Evolutionary conservation across 768 basidiomycete species (phyloP).

Genomic region (Rhizopogon rudus): DNA sequence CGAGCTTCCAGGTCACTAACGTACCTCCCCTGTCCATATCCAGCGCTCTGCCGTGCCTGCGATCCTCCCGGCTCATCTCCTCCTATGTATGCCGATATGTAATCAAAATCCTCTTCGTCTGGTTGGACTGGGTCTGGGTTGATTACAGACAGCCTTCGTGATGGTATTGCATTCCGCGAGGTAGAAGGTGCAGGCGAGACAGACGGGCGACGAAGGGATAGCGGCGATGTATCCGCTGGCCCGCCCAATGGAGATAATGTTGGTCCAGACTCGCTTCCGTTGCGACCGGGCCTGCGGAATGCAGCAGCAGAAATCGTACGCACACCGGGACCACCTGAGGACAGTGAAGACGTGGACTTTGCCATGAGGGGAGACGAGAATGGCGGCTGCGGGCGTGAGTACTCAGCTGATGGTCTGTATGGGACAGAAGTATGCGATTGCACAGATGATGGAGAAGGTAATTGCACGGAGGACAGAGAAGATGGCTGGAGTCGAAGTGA

Average conservation of each 20-base stretch:
- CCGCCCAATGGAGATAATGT: slow-evolving; percentile 13
- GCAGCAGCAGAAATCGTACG: slow-evolving; percentile 75
- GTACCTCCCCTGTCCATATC: slow-evolving; percentile 41
- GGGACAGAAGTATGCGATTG: slow-evolving; percentile 14
- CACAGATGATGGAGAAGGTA: not conserved
- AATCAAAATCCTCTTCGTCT: slow-evolving; percentile 48
- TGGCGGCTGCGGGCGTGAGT: slow-evolving; percentile 32
- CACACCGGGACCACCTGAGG: slow-evolving; percentile 23
- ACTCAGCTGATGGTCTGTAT: slow-evolving; percentile 45
- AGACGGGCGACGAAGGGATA: slow-evolving; percentile 44
- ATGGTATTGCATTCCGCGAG: slow-evolving; percentile 7
- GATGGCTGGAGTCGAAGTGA: slow-evolving; percentile 6
- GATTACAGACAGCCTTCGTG: slow-evolving; percentile 21
- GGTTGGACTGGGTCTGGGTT: slow-evolving; percentile 21
- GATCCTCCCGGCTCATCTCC: slow-evolving; percentile 7
- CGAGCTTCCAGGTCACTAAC: slow-evolving; percentile 39
- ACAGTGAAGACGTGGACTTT: slow-evolving; percentile 30
- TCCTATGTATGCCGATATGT: slow-evolving; percentile 49
- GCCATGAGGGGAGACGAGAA: slow-evolving; percentile 26
- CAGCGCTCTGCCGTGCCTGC: slow-evolving; percentile 8
- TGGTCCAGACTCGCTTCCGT: slow-evolving; percentile 5
- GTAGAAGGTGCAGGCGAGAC: slow-evolving; percentile 26
- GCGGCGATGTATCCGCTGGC: slow-evolving; percentile 41
- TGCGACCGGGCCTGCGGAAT: slow-evolving; percentile 51
- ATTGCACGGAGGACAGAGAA: not conserved